These are phyloP conservation scores for Ulmus americana DNA, from an alignment of 331 rosid genomes.

Conservation along the genomic window DNA sequence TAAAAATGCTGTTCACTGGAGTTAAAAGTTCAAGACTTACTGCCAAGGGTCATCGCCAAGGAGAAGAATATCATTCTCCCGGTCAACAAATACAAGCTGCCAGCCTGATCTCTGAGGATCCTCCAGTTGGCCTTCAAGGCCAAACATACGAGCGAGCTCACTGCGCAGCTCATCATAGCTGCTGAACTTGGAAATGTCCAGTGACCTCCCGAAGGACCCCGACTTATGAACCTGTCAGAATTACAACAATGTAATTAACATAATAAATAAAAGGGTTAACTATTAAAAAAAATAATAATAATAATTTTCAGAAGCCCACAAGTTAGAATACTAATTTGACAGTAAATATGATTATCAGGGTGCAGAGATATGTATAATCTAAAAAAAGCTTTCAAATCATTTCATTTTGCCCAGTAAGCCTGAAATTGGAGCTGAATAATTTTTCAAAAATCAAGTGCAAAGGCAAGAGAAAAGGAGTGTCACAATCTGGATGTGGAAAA, in stretches of 20 bases:
- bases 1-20: not conserved
- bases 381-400: too few relatives aligned
- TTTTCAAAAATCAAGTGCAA: too few relatives aligned
- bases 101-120: constrained; percentile 50
- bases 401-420: too few relatives aligned
- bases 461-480: not conserved
- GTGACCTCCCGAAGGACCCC: constrained; percentile 42
- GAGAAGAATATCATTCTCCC: constrained; percentile 46
- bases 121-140: constrained; percentile 41
- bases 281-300: too few relatives aligned
- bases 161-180: constrained; percentile 40
- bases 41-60: constrained; percentile 47
- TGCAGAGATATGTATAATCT: too few relatives aligned
- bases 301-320: too few relatives aligned
- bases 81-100: constrained; percentile 45
- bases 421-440: too few relatives aligned
- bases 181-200: constrained; percentile 41
- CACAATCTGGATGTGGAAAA: not conserved
- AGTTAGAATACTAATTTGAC: too few relatives aligned
- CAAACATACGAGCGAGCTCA: constrained; percentile 38
- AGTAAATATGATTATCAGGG: not conserved
- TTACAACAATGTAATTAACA: constrained; percentile 1
- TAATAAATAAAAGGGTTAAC: not conserved
- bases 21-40: constrained; percentile 21
- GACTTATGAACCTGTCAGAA: constrained; percentile 32